Evolutionary conservation across 2,329 filamentous ascomycete genomes (phyloP).

Genomic region (Fusarium duplospermum): DNA sequence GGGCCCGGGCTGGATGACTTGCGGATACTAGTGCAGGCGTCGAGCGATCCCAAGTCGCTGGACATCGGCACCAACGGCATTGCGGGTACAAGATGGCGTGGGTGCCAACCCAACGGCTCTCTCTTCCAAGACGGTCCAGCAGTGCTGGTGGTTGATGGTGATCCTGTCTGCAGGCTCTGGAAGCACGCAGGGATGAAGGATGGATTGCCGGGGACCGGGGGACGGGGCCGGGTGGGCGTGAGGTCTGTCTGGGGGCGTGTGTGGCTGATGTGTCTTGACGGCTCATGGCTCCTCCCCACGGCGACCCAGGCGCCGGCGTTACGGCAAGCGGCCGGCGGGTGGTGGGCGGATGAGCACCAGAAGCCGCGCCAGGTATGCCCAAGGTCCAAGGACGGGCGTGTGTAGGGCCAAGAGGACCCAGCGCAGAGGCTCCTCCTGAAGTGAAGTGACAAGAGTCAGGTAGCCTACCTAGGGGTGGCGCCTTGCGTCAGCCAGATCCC

Average conservation of each 20-base stretch:
- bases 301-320: conserved; percentile 29
- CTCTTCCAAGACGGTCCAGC: conserved; percentile 20
- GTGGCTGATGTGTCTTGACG: conserved; percentile 36
- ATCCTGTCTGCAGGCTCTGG: conserved; percentile 40
- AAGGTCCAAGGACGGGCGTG: conserved; percentile 27
- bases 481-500: conserved; percentile 44
- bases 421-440: conserved; percentile 14
- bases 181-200: conserved; percentile 32
- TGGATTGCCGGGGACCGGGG: conserved; percentile 40
- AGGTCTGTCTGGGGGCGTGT: conserved; percentile 31
- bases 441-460: conserved; percentile 36
- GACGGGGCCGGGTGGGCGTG: conserved; percentile 41
- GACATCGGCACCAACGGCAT: conserved; percentile 42
- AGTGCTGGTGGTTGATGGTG: conserved; percentile 29
- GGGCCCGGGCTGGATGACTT: conserved; percentile 42
- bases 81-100: conserved; percentile 41
- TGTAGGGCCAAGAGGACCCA: conserved; percentile 14
- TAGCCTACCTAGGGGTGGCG: conserved; percentile 30
- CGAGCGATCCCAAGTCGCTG: conserved; percentile 41
- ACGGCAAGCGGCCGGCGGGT: conserved; percentile 28
- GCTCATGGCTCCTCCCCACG: conserved; percentile 29
- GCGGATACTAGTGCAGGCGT: conserved; percentile 44
- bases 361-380: conserved; percentile 35
- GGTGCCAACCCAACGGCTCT: conserved; percentile 42
- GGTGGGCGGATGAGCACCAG: conserved; percentile 39